Percentiles rank a stretch among this genome's conserved stretches.
These are phyloP conservation scores for Emmonsiellopsis sp. DNA, from an alignment of 2,329 filamentous ascomycete genomes.

Conservation along the genomic window DNA sequence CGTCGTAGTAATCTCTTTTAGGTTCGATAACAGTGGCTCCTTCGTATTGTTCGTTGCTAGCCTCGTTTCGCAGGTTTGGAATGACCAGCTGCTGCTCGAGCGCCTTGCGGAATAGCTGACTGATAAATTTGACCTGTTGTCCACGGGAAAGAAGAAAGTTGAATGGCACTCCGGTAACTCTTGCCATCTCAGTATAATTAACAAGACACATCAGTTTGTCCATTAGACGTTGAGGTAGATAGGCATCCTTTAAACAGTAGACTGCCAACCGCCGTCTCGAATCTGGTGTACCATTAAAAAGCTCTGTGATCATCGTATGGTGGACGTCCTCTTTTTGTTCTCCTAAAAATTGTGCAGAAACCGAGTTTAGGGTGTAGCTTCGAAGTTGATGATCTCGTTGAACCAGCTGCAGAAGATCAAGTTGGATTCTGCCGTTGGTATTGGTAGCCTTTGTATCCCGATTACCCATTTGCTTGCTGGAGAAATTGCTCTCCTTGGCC, in stretches of 20 bases:
- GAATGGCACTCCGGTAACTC: constrained; percentile 97
- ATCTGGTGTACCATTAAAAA: constrained; percentile 93
- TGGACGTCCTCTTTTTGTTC: constrained; percentile 99
- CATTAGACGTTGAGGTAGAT: constrained; percentile 85
- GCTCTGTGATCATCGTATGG: constrained; percentile 96
- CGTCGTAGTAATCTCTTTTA: constrained; percentile 83
- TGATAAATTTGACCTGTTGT: constrained; percentile 96
- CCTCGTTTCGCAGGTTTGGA: constrained; percentile 66
- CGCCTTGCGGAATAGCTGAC: constrained; percentile 91
- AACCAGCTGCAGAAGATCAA: constrained; percentile 88
- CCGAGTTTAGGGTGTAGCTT: constrained; percentile 96
- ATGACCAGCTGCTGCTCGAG: constrained; percentile 89
- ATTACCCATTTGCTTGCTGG: constrained; percentile 97
- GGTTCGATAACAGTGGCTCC: constrained; percentile 98
- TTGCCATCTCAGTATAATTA: constrained; percentile 99
- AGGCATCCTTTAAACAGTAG: constrained; percentile 96
- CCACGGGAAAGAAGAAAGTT: constrained; percentile 85
- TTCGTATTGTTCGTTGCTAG: constrained; percentile 82
- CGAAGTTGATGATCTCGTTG: constrained; percentile 90
- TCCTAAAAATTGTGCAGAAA: constrained; percentile 85
- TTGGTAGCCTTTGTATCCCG: constrained; percentile 91
- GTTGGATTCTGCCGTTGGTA: constrained; percentile 83
- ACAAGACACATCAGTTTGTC: constrained; percentile 97
- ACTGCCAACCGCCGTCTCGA: constrained; percentile 82
- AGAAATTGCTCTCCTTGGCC: constrained; percentile 74